A percentile compares a stretch with the other conserved stretches of the same genome.
phyloP scores from a whole-genome alignment of 495 filamentous ascomycete species.

The Xylaria telfairii region DNA sequence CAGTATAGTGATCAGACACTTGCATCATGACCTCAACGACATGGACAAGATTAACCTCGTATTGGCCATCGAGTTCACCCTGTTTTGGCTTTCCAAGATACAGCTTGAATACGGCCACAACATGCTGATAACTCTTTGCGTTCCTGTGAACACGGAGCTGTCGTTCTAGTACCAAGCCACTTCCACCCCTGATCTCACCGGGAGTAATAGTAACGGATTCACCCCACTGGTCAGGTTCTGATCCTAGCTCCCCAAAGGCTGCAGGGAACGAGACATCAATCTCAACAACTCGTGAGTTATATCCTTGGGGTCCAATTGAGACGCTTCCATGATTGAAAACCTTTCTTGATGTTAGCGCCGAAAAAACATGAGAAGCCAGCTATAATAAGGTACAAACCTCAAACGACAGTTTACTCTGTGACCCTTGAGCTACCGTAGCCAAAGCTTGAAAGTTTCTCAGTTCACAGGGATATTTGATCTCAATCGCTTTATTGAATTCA shows the following conservation, averaged over 20 bases:
- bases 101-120: slow-evolving; percentile 11
- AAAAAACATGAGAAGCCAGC: background rate
- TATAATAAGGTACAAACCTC: slow-evolving; percentile 12
- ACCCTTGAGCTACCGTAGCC: slow-evolving; percentile 12
- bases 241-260: slow-evolving; percentile 8
- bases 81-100: slow-evolving; percentile 8
- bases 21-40: slow-evolving; percentile 12
- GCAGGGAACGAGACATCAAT: slow-evolving; percentile 4
- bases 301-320: slow-evolving; percentile 9
- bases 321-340: slow-evolving; percentile 12
- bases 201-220: slow-evolving; percentile 6
- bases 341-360: background rate
- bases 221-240: slow-evolving; percentile 9
- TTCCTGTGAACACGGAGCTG: slow-evolving; percentile 11
- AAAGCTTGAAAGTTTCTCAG: slow-evolving; percentile 18
- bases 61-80: background rate
- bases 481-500: slow-evolving; percentile 7
- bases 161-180: background rate
- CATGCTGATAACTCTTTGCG: slow-evolving; percentile 12
- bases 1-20: slow-evolving; percentile 3
- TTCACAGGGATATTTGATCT: slow-evolving; percentile 26
- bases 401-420: slow-evolving; percentile 17
- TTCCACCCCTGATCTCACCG: background rate
- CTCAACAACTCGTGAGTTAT: slow-evolving; percentile 13
- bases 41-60: slow-evolving; percentile 9